A percentile compares a stretch with the other conserved stretches of the same genome.
These are phyloP conservation scores for Exophiala dermatitidis DNA, from an alignment of 2,329 filamentous ascomycete species.

Conservation along the genomic window DNA sequence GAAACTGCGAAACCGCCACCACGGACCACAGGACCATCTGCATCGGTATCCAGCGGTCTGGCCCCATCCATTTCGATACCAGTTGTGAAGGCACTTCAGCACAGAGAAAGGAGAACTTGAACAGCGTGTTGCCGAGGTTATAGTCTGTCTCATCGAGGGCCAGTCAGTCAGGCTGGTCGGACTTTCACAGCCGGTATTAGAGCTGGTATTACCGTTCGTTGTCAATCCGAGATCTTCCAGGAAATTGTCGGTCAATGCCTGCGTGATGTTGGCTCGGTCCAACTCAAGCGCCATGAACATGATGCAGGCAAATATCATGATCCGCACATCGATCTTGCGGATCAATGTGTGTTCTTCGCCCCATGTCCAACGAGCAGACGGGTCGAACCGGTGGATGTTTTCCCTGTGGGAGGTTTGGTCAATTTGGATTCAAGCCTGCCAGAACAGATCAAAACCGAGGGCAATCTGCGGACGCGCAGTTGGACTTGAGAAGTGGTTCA, in stretches of 20 bases:
- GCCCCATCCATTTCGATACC: constrained; percentile 48
- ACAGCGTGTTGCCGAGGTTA: constrained; percentile 51
- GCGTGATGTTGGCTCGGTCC: constrained; percentile 46
- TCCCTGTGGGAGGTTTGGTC: not conserved
- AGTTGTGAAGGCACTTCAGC: constrained; percentile 54
- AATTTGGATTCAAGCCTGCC: too few species aligned
- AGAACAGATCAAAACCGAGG: too few species aligned
- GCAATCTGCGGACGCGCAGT: too few species aligned
- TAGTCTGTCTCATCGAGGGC: constrained; percentile 40
- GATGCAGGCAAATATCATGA: constrained; percentile 35
- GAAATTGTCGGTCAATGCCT: constrained; percentile 51
- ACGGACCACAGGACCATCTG: constrained; percentile 49
- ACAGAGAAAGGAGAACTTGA: constrained; percentile 47
- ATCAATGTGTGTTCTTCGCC: constrained; percentile 27
- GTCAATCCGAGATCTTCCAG: constrained; percentile 39
- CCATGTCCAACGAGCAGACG: constrained; percentile 25
- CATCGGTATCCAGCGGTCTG: constrained; percentile 49
- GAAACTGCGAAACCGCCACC: constrained; percentile 42
- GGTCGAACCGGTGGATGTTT: constrained; percentile 36
- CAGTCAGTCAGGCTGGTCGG: constrained; percentile 12
- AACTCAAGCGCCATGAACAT: constrained; percentile 54
- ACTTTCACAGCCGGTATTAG: not conserved
- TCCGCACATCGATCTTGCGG: constrained; percentile 27
- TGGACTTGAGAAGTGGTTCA: too few species aligned
- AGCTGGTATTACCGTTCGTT: constrained; percentile 12